These are phyloP conservation scores for Botrytis medusae DNA, from an alignment of 2,329 filamentous ascomycete genomes.

Conservation along the genomic window DNA sequence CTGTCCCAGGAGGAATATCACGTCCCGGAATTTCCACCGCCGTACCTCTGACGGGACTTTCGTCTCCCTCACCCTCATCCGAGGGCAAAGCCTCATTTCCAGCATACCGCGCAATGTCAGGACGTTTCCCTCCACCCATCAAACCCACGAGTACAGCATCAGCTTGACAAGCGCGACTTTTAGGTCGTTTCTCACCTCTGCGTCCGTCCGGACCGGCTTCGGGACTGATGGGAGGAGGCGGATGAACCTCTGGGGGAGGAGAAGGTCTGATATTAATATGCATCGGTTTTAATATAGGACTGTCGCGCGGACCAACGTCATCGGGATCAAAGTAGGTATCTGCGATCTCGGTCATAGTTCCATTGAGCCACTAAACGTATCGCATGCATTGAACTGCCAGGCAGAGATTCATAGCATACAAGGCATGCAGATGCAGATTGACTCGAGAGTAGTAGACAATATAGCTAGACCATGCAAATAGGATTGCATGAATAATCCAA, in stretches of 20 bases:
- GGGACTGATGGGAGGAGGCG: conserved; percentile 48
- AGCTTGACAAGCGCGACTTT: conserved; percentile 49
- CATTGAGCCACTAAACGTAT: conserved; percentile 19
- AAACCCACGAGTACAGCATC: conserved; percentile 67
- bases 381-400: conserved; percentile 18
- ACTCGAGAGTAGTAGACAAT: not conserved
- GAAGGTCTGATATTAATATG: conserved; percentile 50
- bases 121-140: conserved; percentile 62
- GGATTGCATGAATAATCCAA: conserved; percentile 5
- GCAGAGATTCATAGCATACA: conserved; percentile 30
- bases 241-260: conserved; percentile 50
- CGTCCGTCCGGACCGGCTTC: conserved; percentile 39
- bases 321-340: conserved; percentile 47
- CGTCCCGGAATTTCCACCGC: conserved; percentile 32
- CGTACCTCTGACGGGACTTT: conserved; percentile 33
- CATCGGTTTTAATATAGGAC: conserved; percentile 45
- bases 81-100: conserved; percentile 53
- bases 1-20: conserved; percentile 30
- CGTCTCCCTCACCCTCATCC: conserved; percentile 45
- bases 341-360: conserved; percentile 21
- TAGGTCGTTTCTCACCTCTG: conserved; percentile 30
- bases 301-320: conserved; percentile 47
- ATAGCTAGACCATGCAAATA: not conserved
- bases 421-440: conserved; percentile 23
- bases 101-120: conserved; percentile 62